phyloP scores from a whole-genome alignment of 2,329 filamentous ascomycete genomes.

The Diaporthe citriasiana region DNA sequence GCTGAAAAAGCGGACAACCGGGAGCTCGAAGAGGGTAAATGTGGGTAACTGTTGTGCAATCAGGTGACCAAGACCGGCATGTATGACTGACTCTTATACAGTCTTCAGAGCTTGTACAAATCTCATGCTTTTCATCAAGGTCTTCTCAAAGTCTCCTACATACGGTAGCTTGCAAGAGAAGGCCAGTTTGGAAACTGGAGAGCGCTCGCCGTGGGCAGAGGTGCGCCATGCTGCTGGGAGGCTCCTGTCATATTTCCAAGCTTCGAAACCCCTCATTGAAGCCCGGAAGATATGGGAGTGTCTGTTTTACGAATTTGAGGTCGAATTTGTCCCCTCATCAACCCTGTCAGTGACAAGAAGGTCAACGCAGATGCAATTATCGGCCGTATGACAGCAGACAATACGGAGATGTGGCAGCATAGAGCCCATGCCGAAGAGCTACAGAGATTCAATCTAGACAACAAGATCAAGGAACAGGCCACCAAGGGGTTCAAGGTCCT shows the following conservation, averaged over 20 bases:
- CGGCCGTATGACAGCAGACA: constrained; percentile 39
- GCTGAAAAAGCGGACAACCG: background rate
- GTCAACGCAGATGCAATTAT: constrained; percentile 44
- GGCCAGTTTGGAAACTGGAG: constrained; percentile 19
- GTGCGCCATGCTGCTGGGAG: constrained; percentile 48
- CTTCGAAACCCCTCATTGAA: constrained; percentile 45
- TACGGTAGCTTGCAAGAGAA: constrained; percentile 43
- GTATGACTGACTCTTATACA: background rate
- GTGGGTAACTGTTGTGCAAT: background rate
- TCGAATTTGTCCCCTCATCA: constrained; percentile 45
- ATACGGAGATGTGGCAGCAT: constrained; percentile 12
- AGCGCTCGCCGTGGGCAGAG: constrained; percentile 46
- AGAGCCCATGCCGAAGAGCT: constrained; percentile 42
- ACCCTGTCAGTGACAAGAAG: constrained; percentile 40
- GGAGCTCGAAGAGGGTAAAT: background rate
- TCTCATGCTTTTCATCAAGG: constrained; percentile 18
- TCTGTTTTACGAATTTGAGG: constrained; percentile 51
- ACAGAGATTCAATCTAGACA: constrained; percentile 43
- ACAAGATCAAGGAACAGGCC: constrained; percentile 18
- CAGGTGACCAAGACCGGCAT: background rate
- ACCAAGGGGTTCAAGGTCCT: constrained; percentile 45
- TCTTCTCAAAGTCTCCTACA: constrained; percentile 24
- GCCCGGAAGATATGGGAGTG: constrained; percentile 48
- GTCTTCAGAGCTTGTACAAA: constrained; percentile 22
- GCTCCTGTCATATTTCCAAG: constrained; percentile 48